Percentiles rank a stretch among this genome's conserved stretches.
phyloP scores from a whole-genome alignment of 345 rosid genomes.

The Gossypium thurberi region DNA sequence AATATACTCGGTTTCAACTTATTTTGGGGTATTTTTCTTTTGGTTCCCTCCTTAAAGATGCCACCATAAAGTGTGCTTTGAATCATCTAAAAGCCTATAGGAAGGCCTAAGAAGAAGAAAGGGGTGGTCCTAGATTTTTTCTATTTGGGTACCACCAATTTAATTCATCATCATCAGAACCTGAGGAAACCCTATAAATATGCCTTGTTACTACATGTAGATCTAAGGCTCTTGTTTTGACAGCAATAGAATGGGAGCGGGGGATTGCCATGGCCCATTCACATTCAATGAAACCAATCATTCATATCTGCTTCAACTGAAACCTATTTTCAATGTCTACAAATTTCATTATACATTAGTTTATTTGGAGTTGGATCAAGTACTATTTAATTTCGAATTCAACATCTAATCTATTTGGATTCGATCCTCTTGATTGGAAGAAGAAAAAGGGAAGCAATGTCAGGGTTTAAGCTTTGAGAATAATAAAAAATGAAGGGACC shows the following conservation, averaged over 20 bases:
- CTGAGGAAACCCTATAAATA: not conserved
- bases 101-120: not conserved
- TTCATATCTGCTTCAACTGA: not conserved
- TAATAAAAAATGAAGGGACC: not conserved
- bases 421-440: not conserved
- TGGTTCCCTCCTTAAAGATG: not conserved
- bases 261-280: not conserved
- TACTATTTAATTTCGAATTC: not conserved
- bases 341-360: not conserved
- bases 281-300: constrained; percentile 3
- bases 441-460: not conserved
- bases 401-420: not conserved
- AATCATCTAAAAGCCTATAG: not conserved
- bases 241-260: not conserved
- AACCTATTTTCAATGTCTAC: not conserved
- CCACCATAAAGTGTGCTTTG: not conserved
- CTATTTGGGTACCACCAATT: not conserved
- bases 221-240: not conserved
- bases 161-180: not conserved
- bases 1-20: not conserved
- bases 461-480: not conserved
- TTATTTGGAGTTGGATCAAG: not conserved
- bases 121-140: not conserved
- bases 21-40: not conserved
- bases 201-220: not conserved